phyloP scores from a whole-genome alignment of 23 red algal genomes.

The Pyropia haitanensis region DNA sequence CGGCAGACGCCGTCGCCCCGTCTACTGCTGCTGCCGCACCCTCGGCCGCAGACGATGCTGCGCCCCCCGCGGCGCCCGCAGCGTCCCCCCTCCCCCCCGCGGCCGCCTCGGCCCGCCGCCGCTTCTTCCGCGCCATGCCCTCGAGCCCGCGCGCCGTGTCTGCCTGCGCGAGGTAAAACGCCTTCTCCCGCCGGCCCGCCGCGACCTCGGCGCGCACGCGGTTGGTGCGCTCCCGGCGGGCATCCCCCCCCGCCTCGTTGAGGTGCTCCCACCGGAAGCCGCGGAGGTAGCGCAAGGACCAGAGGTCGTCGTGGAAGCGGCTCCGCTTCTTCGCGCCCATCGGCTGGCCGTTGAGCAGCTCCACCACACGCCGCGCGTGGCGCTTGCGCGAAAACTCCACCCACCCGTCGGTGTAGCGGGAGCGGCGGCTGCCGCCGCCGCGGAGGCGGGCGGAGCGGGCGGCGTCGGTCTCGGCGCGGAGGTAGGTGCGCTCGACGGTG shows the following conservation, averaged over 20 bases:
- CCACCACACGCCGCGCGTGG: conserved; percentile 35
- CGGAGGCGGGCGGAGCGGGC: conserved; percentile 10
- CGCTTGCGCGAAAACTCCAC: conserved; percentile 42
- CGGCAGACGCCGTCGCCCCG: too few species aligned
- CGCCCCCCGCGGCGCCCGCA: too few species aligned
- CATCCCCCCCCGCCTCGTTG: conserved; percentile 10
- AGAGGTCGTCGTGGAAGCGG: conserved; percentile 55
- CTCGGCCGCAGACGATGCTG: too few species aligned
- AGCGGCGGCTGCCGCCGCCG: conserved; percentile 26
- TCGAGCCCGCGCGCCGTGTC: not conserved
- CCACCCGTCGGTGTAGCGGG: conserved; percentile 53
- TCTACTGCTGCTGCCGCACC: too few species aligned
- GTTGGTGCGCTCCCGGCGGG: conserved; percentile 22
- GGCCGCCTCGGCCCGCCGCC: too few species aligned
- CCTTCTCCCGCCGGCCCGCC: conserved; percentile 30
- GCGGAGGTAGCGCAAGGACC: conserved; percentile 37
- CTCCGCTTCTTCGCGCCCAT: conserved; percentile 47
- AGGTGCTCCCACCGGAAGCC: conserved; percentile 57
- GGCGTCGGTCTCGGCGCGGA: conserved; percentile 38
- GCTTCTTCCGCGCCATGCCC: not conserved
- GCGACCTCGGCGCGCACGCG: conserved; percentile 41
- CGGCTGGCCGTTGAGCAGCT: conserved; percentile 37
- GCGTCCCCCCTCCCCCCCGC: too few species aligned
- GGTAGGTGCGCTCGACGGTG: conserved; percentile 24
- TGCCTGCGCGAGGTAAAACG: conserved; percentile 2